Percentiles rank a stretch among this genome's conserved stretches.
Evolutionary conservation across 805 yeast genomes (phyloP).

Genomic region (Saturnispora serradocipensis): DNA sequence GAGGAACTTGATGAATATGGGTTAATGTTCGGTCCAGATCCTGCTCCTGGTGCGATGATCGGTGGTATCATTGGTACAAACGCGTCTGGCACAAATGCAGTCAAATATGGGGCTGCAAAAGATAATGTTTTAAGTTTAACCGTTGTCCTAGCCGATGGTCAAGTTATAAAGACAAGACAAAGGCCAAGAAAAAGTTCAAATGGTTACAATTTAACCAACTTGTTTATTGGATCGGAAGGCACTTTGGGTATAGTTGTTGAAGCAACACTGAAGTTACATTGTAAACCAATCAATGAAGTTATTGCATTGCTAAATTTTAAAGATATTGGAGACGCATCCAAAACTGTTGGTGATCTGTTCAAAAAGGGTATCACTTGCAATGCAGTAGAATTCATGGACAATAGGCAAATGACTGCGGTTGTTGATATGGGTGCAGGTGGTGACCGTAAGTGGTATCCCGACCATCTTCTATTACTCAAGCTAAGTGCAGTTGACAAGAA

Average conservation of each 20-base stretch:
- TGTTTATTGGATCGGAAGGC: constrained; percentile 72
- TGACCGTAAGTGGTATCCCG: constrained; percentile 23
- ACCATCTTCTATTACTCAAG: constrained; percentile 45
- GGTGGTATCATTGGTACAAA: constrained; percentile 72
- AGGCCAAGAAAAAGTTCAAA: constrained; percentile 73
- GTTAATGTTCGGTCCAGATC: constrained; percentile 65
- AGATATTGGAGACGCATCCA: constrained; percentile 59
- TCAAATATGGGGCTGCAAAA: constrained; percentile 69
- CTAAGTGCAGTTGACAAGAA: constrained; percentile 42
- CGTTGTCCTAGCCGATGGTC: constrained; percentile 75
- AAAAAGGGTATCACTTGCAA: constrained; percentile 56
- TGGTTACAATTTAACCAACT: constrained; percentile 69
- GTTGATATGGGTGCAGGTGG: constrained; percentile 37
- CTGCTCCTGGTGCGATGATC: constrained; percentile 69
- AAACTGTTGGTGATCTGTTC: constrained; percentile 54
- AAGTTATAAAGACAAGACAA: constrained; percentile 61
- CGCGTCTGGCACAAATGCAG: constrained; percentile 76
- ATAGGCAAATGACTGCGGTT: constrained; percentile 60
- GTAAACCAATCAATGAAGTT: constrained; percentile 53
- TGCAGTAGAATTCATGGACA: constrained; percentile 70
- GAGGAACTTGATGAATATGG: constrained; percentile 41
- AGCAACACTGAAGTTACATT: constrained; percentile 62
- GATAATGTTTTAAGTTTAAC: constrained; percentile 61
- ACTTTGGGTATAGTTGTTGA: constrained; percentile 74
- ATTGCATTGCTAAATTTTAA: constrained; percentile 66